Percentiles rank a stretch among this genome's conserved stretches.
Conservation (phyloP, 306 rosid genomes). For the Citrullus mucosospermus region DNA sequence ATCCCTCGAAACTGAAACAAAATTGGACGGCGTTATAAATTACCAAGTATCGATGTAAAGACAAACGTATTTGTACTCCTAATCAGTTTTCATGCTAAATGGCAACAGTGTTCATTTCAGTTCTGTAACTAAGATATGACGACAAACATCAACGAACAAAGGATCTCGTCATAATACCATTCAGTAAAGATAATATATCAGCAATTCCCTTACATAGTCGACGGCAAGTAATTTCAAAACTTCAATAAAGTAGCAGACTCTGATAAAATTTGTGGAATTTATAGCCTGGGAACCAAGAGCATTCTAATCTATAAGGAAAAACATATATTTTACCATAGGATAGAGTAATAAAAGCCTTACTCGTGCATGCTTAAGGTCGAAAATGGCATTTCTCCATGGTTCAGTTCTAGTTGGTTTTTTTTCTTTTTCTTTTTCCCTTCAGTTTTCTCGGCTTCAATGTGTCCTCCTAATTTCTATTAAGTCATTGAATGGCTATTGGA, state of each 20-base stretch:
- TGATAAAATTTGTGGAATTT: not conserved
- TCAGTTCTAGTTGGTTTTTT: not conserved
- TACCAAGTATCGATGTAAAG: not conserved
- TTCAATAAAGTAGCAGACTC: not conserved
- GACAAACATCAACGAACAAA: not conserved
- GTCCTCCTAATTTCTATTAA: not conserved
- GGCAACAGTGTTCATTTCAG: not conserved
- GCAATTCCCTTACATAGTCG: not conserved
- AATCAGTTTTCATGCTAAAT: not conserved
- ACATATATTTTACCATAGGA: not conserved
- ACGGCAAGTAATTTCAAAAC: not conserved
- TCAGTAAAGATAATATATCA: not conserved
- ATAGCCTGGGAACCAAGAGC: not conserved
- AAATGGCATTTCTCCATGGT: not conserved
- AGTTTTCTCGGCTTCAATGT: not conserved
- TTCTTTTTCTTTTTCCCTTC: not conserved
- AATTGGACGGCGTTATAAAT: not conserved
- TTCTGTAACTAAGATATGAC: not conserved
- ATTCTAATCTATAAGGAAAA: not conserved
- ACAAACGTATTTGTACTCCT: not conserved
- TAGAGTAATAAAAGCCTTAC: not conserved
- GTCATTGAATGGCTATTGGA: not conserved
- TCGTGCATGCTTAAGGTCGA: not conserved
- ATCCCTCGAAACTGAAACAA: conserved; percentile 59
- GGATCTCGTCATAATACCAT: not conserved